These are phyloP conservation scores for Apophysomyces ossiformis DNA, from an alignment of 371 early-diverging fungal genomes.

Conservation along the genomic window DNA sequence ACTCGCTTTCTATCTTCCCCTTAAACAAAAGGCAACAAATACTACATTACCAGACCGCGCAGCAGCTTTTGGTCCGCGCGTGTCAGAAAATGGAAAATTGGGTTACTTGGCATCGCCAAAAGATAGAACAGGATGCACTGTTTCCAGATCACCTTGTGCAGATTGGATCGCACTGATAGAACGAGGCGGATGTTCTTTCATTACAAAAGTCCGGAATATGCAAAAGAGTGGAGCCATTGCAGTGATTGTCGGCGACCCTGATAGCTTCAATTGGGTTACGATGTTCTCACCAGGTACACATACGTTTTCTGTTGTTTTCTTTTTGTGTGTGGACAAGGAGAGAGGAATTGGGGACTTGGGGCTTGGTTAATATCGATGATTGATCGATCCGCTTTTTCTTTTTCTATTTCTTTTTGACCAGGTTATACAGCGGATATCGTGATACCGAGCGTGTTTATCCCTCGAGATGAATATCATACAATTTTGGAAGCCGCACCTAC, in stretches of 20 bases:
- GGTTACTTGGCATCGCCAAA: constrained; percentile 52
- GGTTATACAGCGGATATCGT: constrained; percentile 74
- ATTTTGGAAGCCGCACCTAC: constrained; percentile 48
- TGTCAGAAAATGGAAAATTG: constrained; percentile 60
- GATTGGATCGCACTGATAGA: constrained; percentile 85
- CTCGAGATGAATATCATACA: constrained; percentile 64
- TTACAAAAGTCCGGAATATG: constrained; percentile 88
- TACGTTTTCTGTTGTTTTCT: background rate
- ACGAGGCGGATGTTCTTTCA: constrained; percentile 86
- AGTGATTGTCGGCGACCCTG: constrained; percentile 87
- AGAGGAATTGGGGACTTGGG: background rate
- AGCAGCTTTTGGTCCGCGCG: constrained; percentile 69
- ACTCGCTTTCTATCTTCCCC: constrained; percentile 21
- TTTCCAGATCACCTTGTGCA: constrained; percentile 33
- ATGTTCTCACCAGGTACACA: constrained; percentile 84
- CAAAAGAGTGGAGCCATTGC: constrained; percentile 86
- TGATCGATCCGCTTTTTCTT: background rate
- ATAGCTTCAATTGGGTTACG: constrained; percentile 73
- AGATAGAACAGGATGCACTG: constrained; percentile 46
- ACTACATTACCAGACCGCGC: constrained; percentile 58
- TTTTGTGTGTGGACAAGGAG: constrained; percentile 8
- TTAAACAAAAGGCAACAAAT: constrained; percentile 52
- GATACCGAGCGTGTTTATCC: constrained; percentile 79
- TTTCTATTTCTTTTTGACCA: constrained; percentile 20
- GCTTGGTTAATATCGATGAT: constrained; percentile 6